Evolutionary conservation across 2,329 filamentous ascomycete genomes (phyloP), one percentile per base, ranked within the genome.

Genomic region (Drechslerella dactyloides): DNA sequence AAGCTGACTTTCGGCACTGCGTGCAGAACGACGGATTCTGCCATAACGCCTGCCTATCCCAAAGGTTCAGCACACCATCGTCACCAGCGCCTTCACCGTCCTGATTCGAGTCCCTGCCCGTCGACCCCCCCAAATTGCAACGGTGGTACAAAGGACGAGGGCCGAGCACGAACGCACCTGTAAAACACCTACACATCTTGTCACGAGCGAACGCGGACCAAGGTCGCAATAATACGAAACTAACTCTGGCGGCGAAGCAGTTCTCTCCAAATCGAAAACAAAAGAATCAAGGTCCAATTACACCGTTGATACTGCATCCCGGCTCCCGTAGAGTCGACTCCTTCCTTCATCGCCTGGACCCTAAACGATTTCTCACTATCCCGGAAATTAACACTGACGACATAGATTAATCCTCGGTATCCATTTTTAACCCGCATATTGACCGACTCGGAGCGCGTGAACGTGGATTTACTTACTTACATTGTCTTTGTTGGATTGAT

Each of bases 351-450:
- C 40, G 59, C 46, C 40, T 46, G 50, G 48, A 70, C 66, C 59
- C 54, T 59, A 53, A 55, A 59, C 24, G 64, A 64, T 70, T 23
- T 70, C 54, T 59, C 53, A 23, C 21, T 59, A 23, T 11, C 24
- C 27, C 66, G 58, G 58, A 70, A 64, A 70, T 70, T 70, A 48
- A 33, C 11, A 54, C 58, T 63, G 58, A 69, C 58, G 53, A 69
- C 52, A 58, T 63, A 8, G 19, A 48, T 48, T 48, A 19, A 15
- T 42, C 21, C 19, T 3, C 8, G 19, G 8, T 48, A 6, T 48
- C 15, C 17, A 19, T 10, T 19, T 48, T 21, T 4, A 19, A 19
- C 21, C 19, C 44, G 7, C 44, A 23, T 21, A 48, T 17, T 15
- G 13, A 15, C 15, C 13, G 40, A 17, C 17, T 4, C 40, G 13